Evolutionary conservation across 306 rosid species (phyloP).

Genomic region (Citrullus amarus): DNA sequence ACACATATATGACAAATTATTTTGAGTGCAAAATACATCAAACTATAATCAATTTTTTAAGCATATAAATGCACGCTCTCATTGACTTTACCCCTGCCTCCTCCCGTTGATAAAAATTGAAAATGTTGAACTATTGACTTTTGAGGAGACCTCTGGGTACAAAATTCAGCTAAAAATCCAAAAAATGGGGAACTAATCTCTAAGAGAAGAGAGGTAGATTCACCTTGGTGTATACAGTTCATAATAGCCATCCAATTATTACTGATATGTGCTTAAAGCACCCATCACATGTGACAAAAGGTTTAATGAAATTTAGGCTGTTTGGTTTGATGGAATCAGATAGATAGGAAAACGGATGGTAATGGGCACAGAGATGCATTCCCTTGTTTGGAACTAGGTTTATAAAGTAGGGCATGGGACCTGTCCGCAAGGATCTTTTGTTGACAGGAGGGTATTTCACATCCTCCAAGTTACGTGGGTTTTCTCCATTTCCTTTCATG

Average conservation of each 20-base stretch:
- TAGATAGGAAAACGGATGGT: neutral
- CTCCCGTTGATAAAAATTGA: neutral
- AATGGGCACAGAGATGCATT: neutral
- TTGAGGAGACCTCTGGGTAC: neutral
- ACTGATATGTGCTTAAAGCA: neutral
- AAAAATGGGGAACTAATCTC: neutral
- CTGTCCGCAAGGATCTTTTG: neutral
- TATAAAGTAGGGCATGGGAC: neutral
- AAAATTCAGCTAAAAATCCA: neutral
- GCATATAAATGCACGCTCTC: too few species aligned
- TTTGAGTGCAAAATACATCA: too few species aligned
- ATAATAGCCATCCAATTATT: neutral
- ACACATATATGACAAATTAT: too few species aligned
- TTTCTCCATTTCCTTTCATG: neutral
- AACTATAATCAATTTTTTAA: too few species aligned
- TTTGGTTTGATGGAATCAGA: neutral
- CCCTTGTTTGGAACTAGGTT: neutral
- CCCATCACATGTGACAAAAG: neutral
- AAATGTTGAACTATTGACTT: neutral
- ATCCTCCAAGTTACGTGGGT: neutral
- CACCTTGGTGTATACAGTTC: neutral
- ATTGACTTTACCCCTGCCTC: neutral
- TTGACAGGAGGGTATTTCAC: neutral
- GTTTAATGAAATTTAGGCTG: neutral
- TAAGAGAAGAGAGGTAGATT: neutral